phyloP scores from a whole-genome alignment of 1,284 basidiomycete genomes.

The Ceratobasidium sp. region DNA sequence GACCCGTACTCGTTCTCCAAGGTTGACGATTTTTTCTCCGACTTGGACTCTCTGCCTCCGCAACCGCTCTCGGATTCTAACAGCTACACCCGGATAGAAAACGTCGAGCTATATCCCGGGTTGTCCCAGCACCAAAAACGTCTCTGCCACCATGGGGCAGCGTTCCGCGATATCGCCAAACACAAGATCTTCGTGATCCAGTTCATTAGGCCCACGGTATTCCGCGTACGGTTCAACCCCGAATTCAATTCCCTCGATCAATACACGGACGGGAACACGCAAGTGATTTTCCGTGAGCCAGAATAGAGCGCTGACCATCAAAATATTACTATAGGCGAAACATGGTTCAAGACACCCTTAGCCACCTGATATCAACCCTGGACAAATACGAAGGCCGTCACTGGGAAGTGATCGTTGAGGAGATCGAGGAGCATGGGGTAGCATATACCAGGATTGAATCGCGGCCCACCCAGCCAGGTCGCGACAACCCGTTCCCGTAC shows the following conservation, averaged over 20 bases:
- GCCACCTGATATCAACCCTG: conserved; percentile 5
- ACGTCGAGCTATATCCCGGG: not conserved
- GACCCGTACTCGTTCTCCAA: conserved; percentile 17
- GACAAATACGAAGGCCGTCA: conserved; percentile 1
- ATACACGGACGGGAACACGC: conserved; percentile 14
- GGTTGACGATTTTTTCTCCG: conserved; percentile 15
- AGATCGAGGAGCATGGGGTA: not conserved
- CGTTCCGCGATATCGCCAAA: not conserved
- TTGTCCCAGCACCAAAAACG: not conserved
- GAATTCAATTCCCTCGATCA: not conserved
- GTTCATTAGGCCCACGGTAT: conserved; percentile 25
- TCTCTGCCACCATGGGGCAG: conserved; percentile 8
- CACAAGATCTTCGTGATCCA: conserved; percentile 14
- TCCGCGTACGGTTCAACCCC: conserved; percentile 26
- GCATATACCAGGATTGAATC: conserved; percentile 42
- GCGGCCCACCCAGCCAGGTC: not conserved
- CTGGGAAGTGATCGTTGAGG: conserved; percentile 22
- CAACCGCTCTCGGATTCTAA: not conserved
- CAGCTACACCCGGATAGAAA: conserved; percentile 12
- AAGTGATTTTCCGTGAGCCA: too few species aligned
- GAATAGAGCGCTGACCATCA: too few species aligned
- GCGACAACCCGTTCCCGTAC: not conserved
- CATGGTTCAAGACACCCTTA: conserved; percentile 11
- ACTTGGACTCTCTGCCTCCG: too few species aligned
- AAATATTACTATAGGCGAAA: conserved; percentile 8